Evolutionary conservation across 2,329 filamentous ascomycete genomes (phyloP), one percentile per base, ranked within the genome.

Genomic region (Aspergillus vadensis): DNA sequence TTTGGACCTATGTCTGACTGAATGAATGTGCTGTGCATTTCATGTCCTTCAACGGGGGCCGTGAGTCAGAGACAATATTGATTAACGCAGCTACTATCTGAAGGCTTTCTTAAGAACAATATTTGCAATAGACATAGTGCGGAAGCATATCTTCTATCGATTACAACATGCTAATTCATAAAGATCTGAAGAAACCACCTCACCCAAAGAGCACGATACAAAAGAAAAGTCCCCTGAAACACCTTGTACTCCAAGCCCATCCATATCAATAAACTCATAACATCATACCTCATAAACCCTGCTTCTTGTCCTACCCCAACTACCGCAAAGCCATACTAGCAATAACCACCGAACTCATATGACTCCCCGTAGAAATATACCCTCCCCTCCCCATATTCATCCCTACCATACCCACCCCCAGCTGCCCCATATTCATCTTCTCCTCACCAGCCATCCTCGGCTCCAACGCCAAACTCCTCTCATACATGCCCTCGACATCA

Each of bases 391-490:
- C 21, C 14, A 19, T 23, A n/a, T 21, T 21, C 43, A 47, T 25
- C 5, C 43, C 44, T 15, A 49, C 15, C 10, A 49, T 23, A 3
- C 10, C 44, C 12, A n/a, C 44, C 44, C 6, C 41, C n/a, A 44
- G 2, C 41, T 12, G 41, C 8, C 41, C 17, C 41, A 19, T 5
- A n/a, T 17, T 43, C 10, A 99, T 98, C 85, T 98, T 98, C 81
- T 99, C 95, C 74, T 99, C 95, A 81, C 98, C 95, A 70, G 95
- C 86, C 81, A 98, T 95, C 71, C 95, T 86, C 64, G 95, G 95
- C 77, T 99, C 95, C 63, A 99, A 88, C 71, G 88, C 85, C 79
- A 99, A 82, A 80, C 92, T 97, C 83, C 93, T 92, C 77, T 98
- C 92, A 81, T 98, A 99, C 95, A 98, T 98, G 12, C 12, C 19